Percentiles rank a stretch among this genome's conserved stretches.
phyloP scores from a whole-genome alignment of 345 rosid species.

The Syzygium jambos region DNA sequence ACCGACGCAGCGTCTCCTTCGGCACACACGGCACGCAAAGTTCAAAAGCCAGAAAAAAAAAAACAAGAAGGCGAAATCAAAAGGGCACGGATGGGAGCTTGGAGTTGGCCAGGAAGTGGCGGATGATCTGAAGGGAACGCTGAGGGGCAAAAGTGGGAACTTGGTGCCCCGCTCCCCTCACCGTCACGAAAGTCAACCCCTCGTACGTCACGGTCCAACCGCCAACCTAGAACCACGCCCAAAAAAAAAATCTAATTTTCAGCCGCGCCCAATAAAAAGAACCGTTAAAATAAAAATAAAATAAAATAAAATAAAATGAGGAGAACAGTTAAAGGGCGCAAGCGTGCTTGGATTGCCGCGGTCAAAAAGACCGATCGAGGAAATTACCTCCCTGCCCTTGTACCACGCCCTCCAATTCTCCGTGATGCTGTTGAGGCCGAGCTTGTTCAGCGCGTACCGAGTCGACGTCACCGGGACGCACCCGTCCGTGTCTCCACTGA shows the following conservation, averaged over 20 bases:
- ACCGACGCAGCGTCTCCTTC: not conserved
- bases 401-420: constrained; percentile 71
- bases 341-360: no score
- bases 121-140: constrained; percentile 43
- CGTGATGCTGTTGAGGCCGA: constrained; percentile 38
- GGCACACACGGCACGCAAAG: not conserved
- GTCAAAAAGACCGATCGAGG: no score
- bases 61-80: not conserved
- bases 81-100: constrained; percentile 41
- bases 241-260: not conserved
- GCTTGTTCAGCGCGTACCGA: constrained; percentile 40
- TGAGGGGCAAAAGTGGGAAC: not conserved
- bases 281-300: no score
- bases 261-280: no score
- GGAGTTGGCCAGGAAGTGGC: constrained; percentile 38
- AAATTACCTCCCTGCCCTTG: constrained; percentile 31
- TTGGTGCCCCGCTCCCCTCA: constrained; percentile 12
- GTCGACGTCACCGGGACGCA: constrained; percentile 66
- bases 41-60: no score
- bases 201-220: constrained; percentile 4
- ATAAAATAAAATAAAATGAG: not conserved
- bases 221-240: constrained; percentile 1
- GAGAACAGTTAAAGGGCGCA: no score
- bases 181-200: constrained; percentile 6
- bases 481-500: constrained; percentile 80